Conservation (phyloP, 2,329 filamentous ascomycete species). For the Trichoderma sp. region DNA sequence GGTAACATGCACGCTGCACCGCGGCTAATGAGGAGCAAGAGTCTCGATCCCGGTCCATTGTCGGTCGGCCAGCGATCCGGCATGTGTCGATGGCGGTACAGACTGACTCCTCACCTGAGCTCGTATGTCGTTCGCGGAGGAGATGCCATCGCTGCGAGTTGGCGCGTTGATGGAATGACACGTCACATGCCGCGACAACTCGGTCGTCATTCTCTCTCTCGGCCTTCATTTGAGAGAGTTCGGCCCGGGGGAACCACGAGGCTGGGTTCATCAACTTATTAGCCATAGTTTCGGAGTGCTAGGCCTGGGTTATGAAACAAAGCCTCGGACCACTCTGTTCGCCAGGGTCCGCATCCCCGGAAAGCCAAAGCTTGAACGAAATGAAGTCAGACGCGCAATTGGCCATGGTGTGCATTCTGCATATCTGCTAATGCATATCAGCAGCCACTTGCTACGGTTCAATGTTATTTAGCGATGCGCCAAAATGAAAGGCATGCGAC, state of each 20-base stretch:
- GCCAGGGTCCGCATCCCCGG: neutral
- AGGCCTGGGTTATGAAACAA: neutral
- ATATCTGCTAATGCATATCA: constrained; percentile 10
- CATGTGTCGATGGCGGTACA: neutral
- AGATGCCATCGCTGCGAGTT: neutral
- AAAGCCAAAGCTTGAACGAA: neutral
- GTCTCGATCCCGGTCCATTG: neutral
- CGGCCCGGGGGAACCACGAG: neutral
- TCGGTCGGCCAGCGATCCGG: neutral
- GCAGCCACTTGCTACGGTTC: constrained; percentile 10
- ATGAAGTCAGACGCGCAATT: constrained; percentile 3
- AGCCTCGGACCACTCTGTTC: neutral
- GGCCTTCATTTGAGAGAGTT: neutral
- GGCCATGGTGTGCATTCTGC: neutral
- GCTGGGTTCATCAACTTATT: neutral
- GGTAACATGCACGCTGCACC: neutral
- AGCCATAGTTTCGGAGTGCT: neutral
- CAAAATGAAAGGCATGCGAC: neutral
- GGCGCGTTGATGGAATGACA: neutral
- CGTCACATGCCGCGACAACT: neutral
- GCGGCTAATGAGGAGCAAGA: neutral
- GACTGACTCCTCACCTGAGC: neutral
- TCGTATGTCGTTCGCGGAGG: neutral
- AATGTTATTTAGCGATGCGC: constrained; percentile 1
- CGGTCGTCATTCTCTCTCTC: neutral